phyloP scores from a whole-genome alignment of 2,329 filamentous ascomycete species.

The Arthrobotrys sphaeroides region DNA sequence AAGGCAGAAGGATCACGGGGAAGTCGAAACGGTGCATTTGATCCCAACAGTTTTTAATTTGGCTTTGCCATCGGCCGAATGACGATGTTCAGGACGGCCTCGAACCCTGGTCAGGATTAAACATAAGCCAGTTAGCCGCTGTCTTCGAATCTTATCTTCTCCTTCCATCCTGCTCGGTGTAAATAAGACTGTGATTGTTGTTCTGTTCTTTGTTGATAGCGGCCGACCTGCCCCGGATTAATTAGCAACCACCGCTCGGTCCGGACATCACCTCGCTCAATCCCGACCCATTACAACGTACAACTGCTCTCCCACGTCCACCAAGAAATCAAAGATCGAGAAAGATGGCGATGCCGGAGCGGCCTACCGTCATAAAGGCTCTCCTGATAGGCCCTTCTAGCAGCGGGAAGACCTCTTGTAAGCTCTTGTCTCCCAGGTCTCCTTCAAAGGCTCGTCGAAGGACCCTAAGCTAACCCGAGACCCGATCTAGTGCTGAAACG shows the following conservation, averaged over 20 bases:
- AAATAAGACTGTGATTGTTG: neutral
- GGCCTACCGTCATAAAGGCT: constrained; percentile 66
- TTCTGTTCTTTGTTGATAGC: neutral
- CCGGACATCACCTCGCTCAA: neutral
- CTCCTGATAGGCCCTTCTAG: constrained; percentile 69
- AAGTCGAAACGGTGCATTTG: neutral
- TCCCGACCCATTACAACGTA: neutral
- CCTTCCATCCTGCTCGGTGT: neutral
- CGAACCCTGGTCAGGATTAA: neutral
- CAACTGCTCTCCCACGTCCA: neutral
- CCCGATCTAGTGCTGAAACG: constrained; percentile 64
- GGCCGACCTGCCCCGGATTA: constrained; percentile 9
- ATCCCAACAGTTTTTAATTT: constrained; percentile 35
- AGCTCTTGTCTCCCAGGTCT: constrained; percentile 56
- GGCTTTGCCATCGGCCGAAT: constrained; percentile 41
- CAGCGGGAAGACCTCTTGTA: constrained; percentile 68
- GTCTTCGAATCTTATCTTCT: no score
- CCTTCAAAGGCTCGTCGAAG: constrained; percentile 3
- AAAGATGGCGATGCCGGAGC: constrained; percentile 41
- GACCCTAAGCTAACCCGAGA: neutral
- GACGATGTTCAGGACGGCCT: constrained; percentile 29
- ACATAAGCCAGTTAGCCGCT: no score
- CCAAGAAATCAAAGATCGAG: neutral
- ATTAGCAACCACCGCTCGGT: neutral
- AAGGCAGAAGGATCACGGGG: constrained; percentile 36